Evolutionary conservation across 108 stramenopile genomes (phyloP), one percentile per base, ranked within the genome.

Genomic region (Aurantiochytrium sp.): DNA sequence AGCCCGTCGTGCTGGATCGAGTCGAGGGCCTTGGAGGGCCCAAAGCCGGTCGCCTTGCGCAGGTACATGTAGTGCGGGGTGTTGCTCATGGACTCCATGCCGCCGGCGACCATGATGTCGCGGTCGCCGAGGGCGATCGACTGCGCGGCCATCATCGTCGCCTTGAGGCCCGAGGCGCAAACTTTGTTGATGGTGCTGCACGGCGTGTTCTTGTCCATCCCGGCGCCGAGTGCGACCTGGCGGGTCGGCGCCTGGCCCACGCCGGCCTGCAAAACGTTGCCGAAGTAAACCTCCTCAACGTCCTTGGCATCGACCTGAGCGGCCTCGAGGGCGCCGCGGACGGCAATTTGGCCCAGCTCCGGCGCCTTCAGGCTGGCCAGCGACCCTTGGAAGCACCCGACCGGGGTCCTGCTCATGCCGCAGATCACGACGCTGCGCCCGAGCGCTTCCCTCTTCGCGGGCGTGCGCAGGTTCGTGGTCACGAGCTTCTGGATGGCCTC

Each of bases 81-180:
- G 87, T 99, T 97, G 54, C 94, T 92, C 98, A 99, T 99, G 88
- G 93, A 94, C 94, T 99, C 98, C 91, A 98, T 95, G 4, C 98
- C 98, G 27, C 98, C 98, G 0, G 96, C 95, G 52, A 98, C 86
- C 48, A 97, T 88, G 32, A 95, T 93, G 55, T 89, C 87, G 4
- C 87, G 86, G 54, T 90, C 85, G 27, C 89, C 93, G 24, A 87
- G 87, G 53, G 93, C 90, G 31, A 96, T 90, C 10, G 93, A 86
- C 92, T 96, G 95, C 34, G 94, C 90, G 8, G 94, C 95, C 69
- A 96, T 68, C 94, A 95, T 96, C 54, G 94, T 91, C 21, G 93
- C 90, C 87, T 96, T 69, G 21, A 86, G 96, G 19, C 98, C 98
- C 24, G 94, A 95, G 8, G 98, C 98, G 88, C 98, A 98, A 19